Evolutionary conservation across 2,329 filamentous ascomycete species (phyloP).

Genomic region (Colletotrichum lini): DNA sequence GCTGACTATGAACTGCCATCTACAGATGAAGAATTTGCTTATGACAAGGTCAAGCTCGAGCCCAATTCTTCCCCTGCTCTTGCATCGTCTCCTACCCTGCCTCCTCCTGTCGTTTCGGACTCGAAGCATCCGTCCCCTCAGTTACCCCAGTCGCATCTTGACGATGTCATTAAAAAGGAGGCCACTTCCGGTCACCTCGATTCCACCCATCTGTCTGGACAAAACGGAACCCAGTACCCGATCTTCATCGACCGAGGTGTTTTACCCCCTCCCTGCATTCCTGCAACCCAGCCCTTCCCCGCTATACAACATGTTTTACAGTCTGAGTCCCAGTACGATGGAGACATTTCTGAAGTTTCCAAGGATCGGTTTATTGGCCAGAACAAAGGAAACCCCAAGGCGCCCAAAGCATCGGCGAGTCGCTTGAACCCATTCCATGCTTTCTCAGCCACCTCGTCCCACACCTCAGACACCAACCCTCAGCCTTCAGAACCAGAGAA

Average conservation of each 20-base stretch:
- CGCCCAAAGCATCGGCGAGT: slow-evolving; percentile 8
- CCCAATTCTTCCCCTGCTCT: slow-evolving; percentile 14
- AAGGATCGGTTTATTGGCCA: background rate
- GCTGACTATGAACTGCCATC: background rate
- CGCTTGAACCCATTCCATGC: slow-evolving; percentile 38
- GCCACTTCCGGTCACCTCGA: background rate
- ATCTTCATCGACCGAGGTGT: slow-evolving; percentile 11
- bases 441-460: slow-evolving; percentile 30
- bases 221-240: slow-evolving; percentile 24
- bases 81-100: slow-evolving; percentile 18
- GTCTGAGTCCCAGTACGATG: slow-evolving; percentile 16
- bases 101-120: slow-evolving; percentile 13
- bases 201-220: slow-evolving; percentile 12
- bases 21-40: background rate
- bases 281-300: background rate
- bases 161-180: slow-evolving; percentile 36
- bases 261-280: background rate
- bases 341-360: slow-evolving; percentile 3
- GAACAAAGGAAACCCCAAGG: background rate
- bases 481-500: slow-evolving; percentile 14
- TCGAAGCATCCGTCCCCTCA: slow-evolving; percentile 1
- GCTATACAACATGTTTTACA: background rate
- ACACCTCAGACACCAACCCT: slow-evolving; percentile 28
- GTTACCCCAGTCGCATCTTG: slow-evolving; percentile 22
- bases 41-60: slow-evolving; percentile 20